These are phyloP conservation scores for Claviceps arundinis DNA, from an alignment of 2,329 filamentous ascomycete genomes.

Conservation along the genomic window DNA sequence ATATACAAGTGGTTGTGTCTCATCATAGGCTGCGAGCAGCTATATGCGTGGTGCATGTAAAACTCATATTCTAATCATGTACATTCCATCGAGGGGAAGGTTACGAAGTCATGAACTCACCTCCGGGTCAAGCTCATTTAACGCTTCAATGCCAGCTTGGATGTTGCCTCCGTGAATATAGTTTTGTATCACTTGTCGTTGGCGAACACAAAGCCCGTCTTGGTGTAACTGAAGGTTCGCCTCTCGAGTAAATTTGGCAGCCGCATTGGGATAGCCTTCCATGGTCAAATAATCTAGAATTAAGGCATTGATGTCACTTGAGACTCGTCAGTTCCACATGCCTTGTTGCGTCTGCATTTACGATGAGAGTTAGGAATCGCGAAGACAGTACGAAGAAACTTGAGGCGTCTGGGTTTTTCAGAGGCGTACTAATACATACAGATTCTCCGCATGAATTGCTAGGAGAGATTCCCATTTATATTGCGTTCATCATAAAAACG, in stretches of 20 bases:
- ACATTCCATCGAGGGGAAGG: neutral
- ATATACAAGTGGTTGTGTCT: slow-evolving; percentile 56
- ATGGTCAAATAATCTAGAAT: slow-evolving; percentile 96
- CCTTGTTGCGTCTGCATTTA: neutral
- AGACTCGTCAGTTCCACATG: slow-evolving; percentile 13
- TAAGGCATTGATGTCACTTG: slow-evolving; percentile 84
- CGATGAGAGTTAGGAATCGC: neutral
- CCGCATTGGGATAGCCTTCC: slow-evolving; percentile 86
- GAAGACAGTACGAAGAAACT: too few relatives aligned
- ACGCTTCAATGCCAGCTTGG: slow-evolving; percentile 66
- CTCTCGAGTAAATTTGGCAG: slow-evolving; percentile 85
- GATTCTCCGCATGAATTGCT: slow-evolving; percentile 81
- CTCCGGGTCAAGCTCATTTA: slow-evolving; percentile 85
- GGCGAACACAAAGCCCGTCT: slow-evolving; percentile 58
- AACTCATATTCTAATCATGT: slow-evolving; percentile 82
- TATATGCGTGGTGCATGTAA: slow-evolving; percentile 99
- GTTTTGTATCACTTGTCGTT: slow-evolving; percentile 70
- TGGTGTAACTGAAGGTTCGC: slow-evolving; percentile 71
- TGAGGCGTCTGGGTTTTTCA: neutral
- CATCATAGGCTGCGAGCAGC: slow-evolving; percentile 72
- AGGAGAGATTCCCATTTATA: slow-evolving; percentile 99
- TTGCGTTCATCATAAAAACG: slow-evolving; percentile 60
- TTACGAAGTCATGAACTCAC: slow-evolving; percentile 41
- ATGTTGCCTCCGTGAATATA: slow-evolving; percentile 80
- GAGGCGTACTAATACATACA: slow-evolving; percentile 31